These are phyloP conservation scores for Gossypium sturtianum DNA, from an alignment of 345 rosid genomes.

Conservation along the genomic window DNA sequence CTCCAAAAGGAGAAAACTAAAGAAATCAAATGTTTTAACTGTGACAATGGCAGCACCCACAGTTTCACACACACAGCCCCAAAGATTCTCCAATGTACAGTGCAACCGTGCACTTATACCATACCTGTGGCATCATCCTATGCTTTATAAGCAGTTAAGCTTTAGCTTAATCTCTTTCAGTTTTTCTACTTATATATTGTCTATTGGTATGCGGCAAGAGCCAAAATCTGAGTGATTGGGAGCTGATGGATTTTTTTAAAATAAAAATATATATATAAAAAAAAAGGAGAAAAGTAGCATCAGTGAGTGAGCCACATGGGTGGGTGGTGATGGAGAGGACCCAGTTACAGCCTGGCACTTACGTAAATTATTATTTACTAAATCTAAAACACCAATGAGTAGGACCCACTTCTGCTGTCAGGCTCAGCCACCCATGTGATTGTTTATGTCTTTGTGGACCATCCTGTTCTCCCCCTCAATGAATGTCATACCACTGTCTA, in stretches of 20 bases:
- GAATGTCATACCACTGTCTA: background rate
- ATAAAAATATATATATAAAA: too few species aligned
- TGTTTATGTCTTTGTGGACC: conserved; percentile 5
- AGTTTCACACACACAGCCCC: conserved; percentile 15
- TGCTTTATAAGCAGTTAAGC: background rate
- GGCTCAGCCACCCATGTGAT: conserved; percentile 27
- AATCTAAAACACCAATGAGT: background rate
- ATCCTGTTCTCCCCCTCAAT: conserved; percentile 4
- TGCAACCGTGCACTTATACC: too few species aligned
- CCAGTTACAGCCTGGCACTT: conserved; percentile 34
- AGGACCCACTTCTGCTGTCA: conserved; percentile 27
- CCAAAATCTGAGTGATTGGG: background rate
- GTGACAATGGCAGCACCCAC: background rate
- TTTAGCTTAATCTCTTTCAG: background rate
- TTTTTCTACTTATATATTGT: background rate
- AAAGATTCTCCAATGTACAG: conserved; percentile 20
- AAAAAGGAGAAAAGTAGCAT: conserved; percentile 3
- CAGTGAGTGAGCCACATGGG: conserved; percentile 31
- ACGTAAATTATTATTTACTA: background rate
- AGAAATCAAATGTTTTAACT: background rate
- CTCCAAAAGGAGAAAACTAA: background rate
- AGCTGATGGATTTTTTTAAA: too few species aligned
- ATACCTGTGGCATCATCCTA: too few species aligned
- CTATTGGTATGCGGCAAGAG: background rate
- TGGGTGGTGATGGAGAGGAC: conserved; percentile 13